Evolutionary conservation across 441 rosid genomes (phyloP), one percentile per base, ranked within the genome.

Genomic region (Adansonia grandidieri): DNA sequence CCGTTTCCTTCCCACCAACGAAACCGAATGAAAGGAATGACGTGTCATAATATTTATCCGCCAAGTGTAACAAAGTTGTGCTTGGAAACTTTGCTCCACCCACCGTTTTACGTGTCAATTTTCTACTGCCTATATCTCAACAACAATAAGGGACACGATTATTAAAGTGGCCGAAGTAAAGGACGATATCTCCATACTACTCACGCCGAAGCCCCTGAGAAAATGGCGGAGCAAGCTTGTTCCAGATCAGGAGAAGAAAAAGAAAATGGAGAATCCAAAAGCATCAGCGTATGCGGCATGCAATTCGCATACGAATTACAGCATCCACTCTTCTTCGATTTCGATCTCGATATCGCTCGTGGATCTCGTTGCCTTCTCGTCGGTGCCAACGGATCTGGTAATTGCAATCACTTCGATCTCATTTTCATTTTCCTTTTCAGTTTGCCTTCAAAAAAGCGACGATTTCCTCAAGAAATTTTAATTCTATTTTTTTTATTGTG

Each of bases 351-450:
- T 73, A 84, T 92, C 37, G 37, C 92, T 73, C 93, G 93, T 0
- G 97, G 97, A 84, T 91, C 98, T 82, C 97, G 99, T 66, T 94
- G 97, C 81, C 97, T 94, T 78, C 94, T 96, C 62, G 90, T 94
- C 64, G 99, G 99, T 78, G 97, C 98, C 71, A 96, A 94, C 66
- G 99, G 98, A 86, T 96, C 98, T 77, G 99, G 99, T 95, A 82
- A 20, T n/a, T 40, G 11, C 22, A 62, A 13, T 64, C 42, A 70
- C 64, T 13, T 17, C 56, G 32, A 45, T 19, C 19, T 40, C 17
- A 45, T 45, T 68, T 50, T 32, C 37, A 32, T 32, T 32, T 32
- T 63, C 19, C 9, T 28, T 13, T 32, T 63, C 37, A 5, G 44
- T 28, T 48, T 14, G 2, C 58, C 44, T 70, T 50, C 44, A 4